Base-by-base conservation (phyloP, 345 rosid species). In the Citrus medica region DNA sequence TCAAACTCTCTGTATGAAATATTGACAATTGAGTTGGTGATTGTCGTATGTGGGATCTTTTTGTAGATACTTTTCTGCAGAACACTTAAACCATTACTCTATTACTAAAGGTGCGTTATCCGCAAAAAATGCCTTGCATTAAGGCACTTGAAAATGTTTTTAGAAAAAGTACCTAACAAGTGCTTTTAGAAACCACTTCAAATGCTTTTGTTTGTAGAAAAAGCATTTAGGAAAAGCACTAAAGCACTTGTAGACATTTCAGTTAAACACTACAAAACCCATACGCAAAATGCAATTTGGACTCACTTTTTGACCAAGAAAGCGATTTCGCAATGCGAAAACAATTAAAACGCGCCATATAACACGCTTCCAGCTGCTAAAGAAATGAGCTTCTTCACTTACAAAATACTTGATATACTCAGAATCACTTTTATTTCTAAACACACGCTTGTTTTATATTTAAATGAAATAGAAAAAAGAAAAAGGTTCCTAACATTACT, bases 401-500 rank as follows among this genome's bases (percentile, higher is more conserved):
- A 17, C 6, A 19, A 35, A 64, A 2, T n/a, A 28, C 24, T 32
- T 5, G 0, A 46, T 22, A 35, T 22, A 35, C 16, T 58, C 70
- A 71, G 60, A 35, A 65, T 65, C 53, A 77, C 71, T 33, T 56
- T 63, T 33, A 71, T 30, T 40, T 38, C 73, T 59, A 33, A 66
- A 62, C 40, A 30, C 68, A 32, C 68, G 28, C 24, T 46, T 46
- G 51, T 46, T 46, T 46, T 46, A 46, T 13, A 46, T 46, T 46
- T 46, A 46, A 46, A 46, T 46, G 51, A 46, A 46, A 46, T 46
- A 42, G 4, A 1, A 69, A 71, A 46, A 13, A 46, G 0, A 13
- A 46, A 46, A 69, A 71, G 64, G 72, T 56, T 48, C 22, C 76
- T 80, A 75, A 83, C 85, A 82, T 84, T 93, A 95, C 99, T 91